These are phyloP conservation scores for Mycena indigotica DNA, from an alignment of 768 basidiomycete species.

Conservation along the genomic window DNA sequence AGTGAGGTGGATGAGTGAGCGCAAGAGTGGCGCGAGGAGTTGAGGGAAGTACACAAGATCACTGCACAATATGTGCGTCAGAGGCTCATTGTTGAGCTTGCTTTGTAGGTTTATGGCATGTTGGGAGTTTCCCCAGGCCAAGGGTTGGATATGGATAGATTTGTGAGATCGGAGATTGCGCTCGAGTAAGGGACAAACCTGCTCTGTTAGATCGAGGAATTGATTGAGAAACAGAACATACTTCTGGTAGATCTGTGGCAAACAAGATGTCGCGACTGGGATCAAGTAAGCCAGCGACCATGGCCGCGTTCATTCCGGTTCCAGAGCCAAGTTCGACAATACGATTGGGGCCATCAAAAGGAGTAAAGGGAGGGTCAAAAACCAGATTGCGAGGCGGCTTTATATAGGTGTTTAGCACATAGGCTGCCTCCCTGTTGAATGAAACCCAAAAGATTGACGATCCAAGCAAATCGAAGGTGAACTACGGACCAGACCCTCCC, in stretches of 20 bases:
- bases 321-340: slow-evolving; percentile 84
- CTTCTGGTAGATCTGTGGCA: slow-evolving; percentile 79
- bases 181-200: slow-evolving; percentile 53
- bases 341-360: slow-evolving; percentile 25
- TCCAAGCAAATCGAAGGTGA: slow-evolving; percentile 17
- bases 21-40: slow-evolving; percentile 74
- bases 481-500: slow-evolving; percentile 75
- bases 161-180: slow-evolving; percentile 33
- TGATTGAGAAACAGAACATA: slow-evolving; percentile 31
- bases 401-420: slow-evolving; percentile 60
- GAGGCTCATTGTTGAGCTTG: slow-evolving; percentile 34
- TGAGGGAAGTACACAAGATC: slow-evolving; percentile 90
- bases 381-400: slow-evolving; percentile 35
- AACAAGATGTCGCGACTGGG: slow-evolving; percentile 50
- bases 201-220: neutral
- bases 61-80: slow-evolving; percentile 79
- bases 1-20: slow-evolving; percentile 73
- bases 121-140: slow-evolving; percentile 68
- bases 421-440: slow-evolving; percentile 70
- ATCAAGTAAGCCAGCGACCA: slow-evolving; percentile 36
- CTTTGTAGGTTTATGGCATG: slow-evolving; percentile 45
- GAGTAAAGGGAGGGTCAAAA: slow-evolving; percentile 58
- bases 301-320: slow-evolving; percentile 60
- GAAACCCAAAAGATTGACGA: slow-evolving; percentile 22
- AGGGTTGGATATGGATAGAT: slow-evolving; percentile 50